phyloP scores from a whole-genome alignment of 2,329 filamentous ascomycete genomes.

The Claviceps maximensis region DNA sequence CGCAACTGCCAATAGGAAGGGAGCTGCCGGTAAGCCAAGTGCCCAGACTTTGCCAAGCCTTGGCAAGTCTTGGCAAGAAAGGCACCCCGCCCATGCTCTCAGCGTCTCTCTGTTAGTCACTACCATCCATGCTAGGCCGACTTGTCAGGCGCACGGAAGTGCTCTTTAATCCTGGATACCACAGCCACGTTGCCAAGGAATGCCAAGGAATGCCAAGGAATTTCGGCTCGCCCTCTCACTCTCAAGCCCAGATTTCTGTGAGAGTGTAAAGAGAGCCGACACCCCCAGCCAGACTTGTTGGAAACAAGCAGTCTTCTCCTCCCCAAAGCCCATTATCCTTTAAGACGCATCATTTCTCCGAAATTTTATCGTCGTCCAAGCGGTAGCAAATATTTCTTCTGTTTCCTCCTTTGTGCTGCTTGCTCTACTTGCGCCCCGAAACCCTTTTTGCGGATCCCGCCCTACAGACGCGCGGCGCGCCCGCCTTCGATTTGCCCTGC shows the following conservation, averaged over 20 bases:
- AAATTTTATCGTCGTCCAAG: background rate
- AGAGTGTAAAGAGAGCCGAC: constrained; percentile 24
- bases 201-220: constrained; percentile 18
- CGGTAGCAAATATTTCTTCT: background rate
- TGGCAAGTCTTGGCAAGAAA: constrained; percentile 22
- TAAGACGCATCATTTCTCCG: constrained; percentile 1
- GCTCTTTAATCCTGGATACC: constrained; percentile 10
- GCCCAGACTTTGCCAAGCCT: constrained; percentile 26
- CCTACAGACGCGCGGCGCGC: background rate
- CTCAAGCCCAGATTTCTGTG: constrained; percentile 19
- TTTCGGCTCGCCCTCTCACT: constrained; percentile 24
- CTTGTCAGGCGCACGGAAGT: background rate
- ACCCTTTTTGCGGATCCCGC: background rate
- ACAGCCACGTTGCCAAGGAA: constrained; percentile 14
- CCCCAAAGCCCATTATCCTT: constrained; percentile 5
- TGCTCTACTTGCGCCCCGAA: background rate
- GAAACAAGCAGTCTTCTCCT: background rate
- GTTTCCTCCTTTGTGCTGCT: background rate
- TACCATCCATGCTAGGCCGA: background rate
- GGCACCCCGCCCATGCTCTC: constrained; percentile 15
- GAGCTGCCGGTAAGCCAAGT: constrained; percentile 17
- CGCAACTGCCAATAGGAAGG: constrained; percentile 16
- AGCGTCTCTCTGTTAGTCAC: constrained; percentile 7
- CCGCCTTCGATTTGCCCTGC: background rate
- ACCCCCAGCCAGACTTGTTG: constrained; percentile 11